These are phyloP conservation scores for Strobilomyces echinocephalus DNA, from an alignment of 768 basidiomycete species.

Conservation along the genomic window DNA sequence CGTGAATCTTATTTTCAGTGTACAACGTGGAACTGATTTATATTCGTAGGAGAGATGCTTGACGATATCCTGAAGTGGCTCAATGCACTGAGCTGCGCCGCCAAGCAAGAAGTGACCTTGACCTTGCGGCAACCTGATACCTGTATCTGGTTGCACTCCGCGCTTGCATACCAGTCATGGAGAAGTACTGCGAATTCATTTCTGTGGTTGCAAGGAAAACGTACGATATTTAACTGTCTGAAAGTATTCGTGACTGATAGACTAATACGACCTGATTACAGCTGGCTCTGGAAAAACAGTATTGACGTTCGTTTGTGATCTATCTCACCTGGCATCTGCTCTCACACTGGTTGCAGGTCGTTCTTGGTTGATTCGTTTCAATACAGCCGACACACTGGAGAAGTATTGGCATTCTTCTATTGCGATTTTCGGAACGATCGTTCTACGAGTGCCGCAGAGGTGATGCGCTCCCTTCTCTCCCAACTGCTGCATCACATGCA, in stretches of 20 bases:
- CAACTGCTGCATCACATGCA: neutral
- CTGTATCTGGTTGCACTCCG: neutral
- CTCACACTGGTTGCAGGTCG: no score
- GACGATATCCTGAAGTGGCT: constrained; percentile 10
- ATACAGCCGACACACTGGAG: no score
- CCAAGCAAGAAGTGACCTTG: constrained; percentile 8
- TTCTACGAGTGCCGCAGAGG: neutral
- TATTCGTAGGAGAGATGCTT: neutral
- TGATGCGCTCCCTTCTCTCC: neutral
- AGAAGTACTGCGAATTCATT: neutral
- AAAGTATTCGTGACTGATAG: neutral
- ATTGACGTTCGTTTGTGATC: no score
- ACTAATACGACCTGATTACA: neutral
- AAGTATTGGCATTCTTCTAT: no score
- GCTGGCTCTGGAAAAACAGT: neutral
- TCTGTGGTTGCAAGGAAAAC: neutral
- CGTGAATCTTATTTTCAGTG: no score
- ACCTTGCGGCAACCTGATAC: constrained; percentile 11
- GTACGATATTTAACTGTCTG: neutral
- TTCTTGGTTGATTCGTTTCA: no score
- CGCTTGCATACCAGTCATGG: neutral
- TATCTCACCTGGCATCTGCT: no score
- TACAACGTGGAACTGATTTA: neutral
- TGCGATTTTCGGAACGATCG: neutral
- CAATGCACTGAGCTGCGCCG: constrained; percentile 8